Percentiles rank a stretch among this genome's conserved stretches.
These are phyloP conservation scores for Ogataea salicorniae DNA, from an alignment of 805 yeast species.

Conservation along the genomic window DNA sequence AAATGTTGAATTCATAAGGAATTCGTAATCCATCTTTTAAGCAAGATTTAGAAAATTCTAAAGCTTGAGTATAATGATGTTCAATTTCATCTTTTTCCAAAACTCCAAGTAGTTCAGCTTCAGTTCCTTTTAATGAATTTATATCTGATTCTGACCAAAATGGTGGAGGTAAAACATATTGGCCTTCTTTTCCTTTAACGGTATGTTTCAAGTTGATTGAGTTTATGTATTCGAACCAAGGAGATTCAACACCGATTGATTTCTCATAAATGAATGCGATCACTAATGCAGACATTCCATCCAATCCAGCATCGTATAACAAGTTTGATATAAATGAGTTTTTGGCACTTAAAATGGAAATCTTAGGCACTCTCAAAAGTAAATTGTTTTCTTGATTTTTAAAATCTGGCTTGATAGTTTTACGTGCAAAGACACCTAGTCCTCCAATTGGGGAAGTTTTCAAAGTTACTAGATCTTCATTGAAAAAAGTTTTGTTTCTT, in stretches of 20 bases:
- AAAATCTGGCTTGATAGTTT: constrained; percentile 33
- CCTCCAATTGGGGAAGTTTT: constrained; percentile 55
- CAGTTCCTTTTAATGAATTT: constrained; percentile 50
- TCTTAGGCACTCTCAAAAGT: constrained; percentile 58
- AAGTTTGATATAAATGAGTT: constrained; percentile 64
- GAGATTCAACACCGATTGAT: constrained; percentile 55
- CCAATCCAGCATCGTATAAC: constrained; percentile 51
- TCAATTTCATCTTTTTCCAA: constrained; percentile 43
- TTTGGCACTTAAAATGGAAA: constrained; percentile 50
- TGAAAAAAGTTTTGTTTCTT: constrained; percentile 48
- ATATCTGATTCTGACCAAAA: constrained; percentile 56
- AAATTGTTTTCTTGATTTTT: constrained; percentile 26
- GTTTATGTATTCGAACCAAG: constrained; percentile 68
- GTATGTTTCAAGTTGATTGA: constrained; percentile 38
- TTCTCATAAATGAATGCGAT: constrained; percentile 70
- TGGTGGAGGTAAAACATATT: constrained; percentile 50
- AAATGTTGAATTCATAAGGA: constrained; percentile 33
- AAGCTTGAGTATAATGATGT: constrained; percentile 35
- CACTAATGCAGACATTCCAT: constrained; percentile 63
- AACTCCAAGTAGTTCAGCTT: constrained; percentile 55
- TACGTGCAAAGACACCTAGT: constrained; percentile 62
- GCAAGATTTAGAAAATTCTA: constrained; percentile 36
- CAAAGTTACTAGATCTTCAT: constrained; percentile 40
- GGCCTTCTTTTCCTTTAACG: constrained; percentile 22
- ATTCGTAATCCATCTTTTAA: constrained; percentile 22